Evolutionary conservation across 139 green algal species (phyloP).

Genomic region (Axilococcus clingmanii): DNA sequence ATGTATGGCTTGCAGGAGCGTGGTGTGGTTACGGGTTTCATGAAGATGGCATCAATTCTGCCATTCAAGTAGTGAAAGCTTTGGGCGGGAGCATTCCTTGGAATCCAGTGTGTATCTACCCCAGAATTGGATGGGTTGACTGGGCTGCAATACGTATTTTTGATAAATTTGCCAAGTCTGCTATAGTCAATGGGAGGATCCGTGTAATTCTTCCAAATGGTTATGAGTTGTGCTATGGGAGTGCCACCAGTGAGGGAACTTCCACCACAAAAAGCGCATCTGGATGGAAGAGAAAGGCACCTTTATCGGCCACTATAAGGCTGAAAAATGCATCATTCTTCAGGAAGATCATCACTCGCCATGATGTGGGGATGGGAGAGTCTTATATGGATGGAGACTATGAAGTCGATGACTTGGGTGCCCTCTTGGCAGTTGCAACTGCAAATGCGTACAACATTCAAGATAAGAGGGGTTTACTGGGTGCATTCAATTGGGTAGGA

Average conservation of each 20-base stretch:
- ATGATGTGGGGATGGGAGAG: slow-evolving; percentile 85
- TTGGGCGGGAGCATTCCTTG: slow-evolving; percentile 45
- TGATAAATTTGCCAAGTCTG: slow-evolving; percentile 46
- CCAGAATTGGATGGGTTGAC: slow-evolving; percentile 47
- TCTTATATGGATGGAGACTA: slow-evolving; percentile 82
- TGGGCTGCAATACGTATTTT: slow-evolving; percentile 21
- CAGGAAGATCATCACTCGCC: slow-evolving; percentile 53
- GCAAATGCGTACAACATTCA: slow-evolving; percentile 50
- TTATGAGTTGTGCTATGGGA: slow-evolving; percentile 57
- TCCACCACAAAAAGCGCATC: slow-evolving; percentile 24
- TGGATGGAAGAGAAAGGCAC: slow-evolving; percentile 53
- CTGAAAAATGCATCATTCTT: slow-evolving; percentile 71
- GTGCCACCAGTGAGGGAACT: not conserved
- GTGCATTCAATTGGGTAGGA: slow-evolving; percentile 68
- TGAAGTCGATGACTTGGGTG: slow-evolving; percentile 48
- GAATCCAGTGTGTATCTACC: slow-evolving; percentile 34
- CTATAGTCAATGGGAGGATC: slow-evolving; percentile 52
- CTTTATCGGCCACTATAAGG: slow-evolving; percentile 42
- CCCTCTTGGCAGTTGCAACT: slow-evolving; percentile 56
- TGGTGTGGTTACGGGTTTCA: slow-evolving; percentile 94
- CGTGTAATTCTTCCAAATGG: slow-evolving; percentile 78
- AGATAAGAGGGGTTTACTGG: slow-evolving; percentile 45
- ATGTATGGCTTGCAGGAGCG: slow-evolving; percentile 57
- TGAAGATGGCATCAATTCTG: slow-evolving; percentile 84
- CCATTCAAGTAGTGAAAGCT: slow-evolving; percentile 42